These are phyloP conservation scores for Trichoderma hamatum DNA, from an alignment of 2,329 filamentous ascomycete genomes.

Conservation along the genomic window DNA sequence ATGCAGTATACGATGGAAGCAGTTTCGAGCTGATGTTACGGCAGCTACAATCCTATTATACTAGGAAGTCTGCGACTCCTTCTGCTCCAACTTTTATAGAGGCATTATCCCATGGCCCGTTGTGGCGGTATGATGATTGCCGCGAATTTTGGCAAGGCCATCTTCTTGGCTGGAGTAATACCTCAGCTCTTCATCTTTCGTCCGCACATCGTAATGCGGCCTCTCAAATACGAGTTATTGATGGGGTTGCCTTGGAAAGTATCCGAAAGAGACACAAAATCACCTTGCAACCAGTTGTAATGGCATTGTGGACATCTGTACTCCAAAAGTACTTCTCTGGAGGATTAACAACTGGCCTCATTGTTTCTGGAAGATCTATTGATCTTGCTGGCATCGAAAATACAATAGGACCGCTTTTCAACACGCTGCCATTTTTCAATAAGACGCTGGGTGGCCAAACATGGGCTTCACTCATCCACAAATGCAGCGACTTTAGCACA, in stretches of 20 bases:
- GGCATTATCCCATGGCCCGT: slow-evolving; percentile 69
- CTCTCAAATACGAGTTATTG: slow-evolving; percentile 35
- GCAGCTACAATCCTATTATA: slow-evolving; percentile 47
- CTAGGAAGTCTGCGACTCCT: slow-evolving; percentile 30
- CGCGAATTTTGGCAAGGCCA: slow-evolving; percentile 69
- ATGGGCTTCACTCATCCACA: slow-evolving; percentile 62
- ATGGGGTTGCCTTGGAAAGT: slow-evolving; percentile 51
- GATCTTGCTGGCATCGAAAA: slow-evolving; percentile 66
- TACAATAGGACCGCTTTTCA: slow-evolving; percentile 84
- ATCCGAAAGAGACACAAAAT: slow-evolving; percentile 65
- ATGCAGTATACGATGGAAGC: slow-evolving; percentile 83
- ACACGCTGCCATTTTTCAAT: slow-evolving; percentile 76
- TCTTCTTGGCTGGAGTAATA: slow-evolving; percentile 44
- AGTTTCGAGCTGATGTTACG: slow-evolving; percentile 71
- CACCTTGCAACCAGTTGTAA: slow-evolving; percentile 77
- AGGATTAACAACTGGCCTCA: slow-evolving; percentile 66
- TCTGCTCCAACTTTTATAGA: slow-evolving; percentile 65
- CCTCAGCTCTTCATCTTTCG: slow-evolving; percentile 29
- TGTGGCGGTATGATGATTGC: slow-evolving; percentile 50
- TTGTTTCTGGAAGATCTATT: slow-evolving; percentile 77
- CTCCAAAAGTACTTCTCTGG: slow-evolving; percentile 56
- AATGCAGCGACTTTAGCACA: slow-evolving; percentile 73
- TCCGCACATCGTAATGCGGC: slow-evolving; percentile 5
- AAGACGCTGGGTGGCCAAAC: slow-evolving; percentile 48
- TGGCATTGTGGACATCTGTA: slow-evolving; percentile 72